phyloP scores from a whole-genome alignment of 176 grass and related monocot genomes.

The Urochloa ruziziensis region DNA sequence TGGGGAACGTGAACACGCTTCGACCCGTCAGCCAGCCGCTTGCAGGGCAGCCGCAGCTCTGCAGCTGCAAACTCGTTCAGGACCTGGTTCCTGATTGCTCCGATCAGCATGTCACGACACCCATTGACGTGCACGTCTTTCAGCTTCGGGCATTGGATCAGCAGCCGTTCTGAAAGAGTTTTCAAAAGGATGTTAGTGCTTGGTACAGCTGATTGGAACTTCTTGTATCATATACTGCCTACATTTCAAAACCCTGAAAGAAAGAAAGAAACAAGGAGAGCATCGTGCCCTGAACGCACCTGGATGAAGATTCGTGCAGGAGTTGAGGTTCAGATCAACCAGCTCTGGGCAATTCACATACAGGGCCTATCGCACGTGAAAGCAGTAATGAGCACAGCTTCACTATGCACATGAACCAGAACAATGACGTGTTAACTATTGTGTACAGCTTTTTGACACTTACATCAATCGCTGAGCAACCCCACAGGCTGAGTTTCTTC shows the following conservation, averaged over 20 bases:
- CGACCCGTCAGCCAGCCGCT: constrained; percentile 73
- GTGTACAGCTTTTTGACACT: neutral
- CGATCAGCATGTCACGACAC: constrained; percentile 84
- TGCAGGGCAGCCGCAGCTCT: constrained; percentile 48
- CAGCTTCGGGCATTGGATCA: constrained; percentile 87
- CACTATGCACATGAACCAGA: neutral
- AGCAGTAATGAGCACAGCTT: neutral
- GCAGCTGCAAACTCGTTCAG: constrained; percentile 59
- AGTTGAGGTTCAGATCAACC: constrained; percentile 89
- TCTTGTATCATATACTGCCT: neutral
- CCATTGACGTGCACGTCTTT: constrained; percentile 72
- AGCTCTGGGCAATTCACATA: constrained; percentile 88
- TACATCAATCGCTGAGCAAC: constrained; percentile 76
- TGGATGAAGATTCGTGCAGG: constrained; percentile 86
- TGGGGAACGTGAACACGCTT: constrained; percentile 84
- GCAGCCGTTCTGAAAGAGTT: constrained; percentile 62
- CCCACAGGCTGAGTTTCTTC: constrained; percentile 89
- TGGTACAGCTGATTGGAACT: neutral
- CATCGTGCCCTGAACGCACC: constrained; percentile 34
- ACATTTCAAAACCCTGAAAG: neutral
- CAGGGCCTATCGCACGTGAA: constrained; percentile 47
- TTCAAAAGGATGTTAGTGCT: constrained; percentile 4
- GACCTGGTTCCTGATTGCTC: constrained; percentile 90
- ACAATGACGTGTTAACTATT: neutral
- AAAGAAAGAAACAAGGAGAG: neutral